These are phyloP conservation scores for Fusarium setosum DNA, from an alignment of 2,329 filamentous ascomycete species.

Conservation along the genomic window DNA sequence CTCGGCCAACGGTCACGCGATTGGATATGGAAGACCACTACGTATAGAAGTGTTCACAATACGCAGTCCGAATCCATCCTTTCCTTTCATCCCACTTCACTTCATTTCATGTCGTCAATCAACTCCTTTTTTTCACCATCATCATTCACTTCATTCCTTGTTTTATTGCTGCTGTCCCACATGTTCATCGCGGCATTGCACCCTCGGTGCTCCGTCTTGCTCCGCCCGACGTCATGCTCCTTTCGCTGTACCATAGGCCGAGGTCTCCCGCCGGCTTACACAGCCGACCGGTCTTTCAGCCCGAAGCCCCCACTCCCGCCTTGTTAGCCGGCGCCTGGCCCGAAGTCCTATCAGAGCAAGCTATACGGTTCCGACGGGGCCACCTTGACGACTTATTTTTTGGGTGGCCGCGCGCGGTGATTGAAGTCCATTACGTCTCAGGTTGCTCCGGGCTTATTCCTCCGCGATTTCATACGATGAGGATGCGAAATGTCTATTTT, in stretches of 20 bases:
- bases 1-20: slow-evolving; percentile 1
- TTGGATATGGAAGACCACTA: slow-evolving; percentile 14
- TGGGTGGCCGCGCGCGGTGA: slow-evolving; percentile 31
- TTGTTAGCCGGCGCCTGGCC: slow-evolving; percentile 35
- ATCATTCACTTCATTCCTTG: not conserved
- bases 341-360: slow-evolving; percentile 29
- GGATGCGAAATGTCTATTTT: slow-evolving; percentile 13
- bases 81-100: not conserved
- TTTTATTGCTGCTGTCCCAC: not conserved
- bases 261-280: slow-evolving; percentile 38
- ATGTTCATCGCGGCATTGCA: slow-evolving; percentile 1
- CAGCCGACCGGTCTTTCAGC: slow-evolving; percentile 13
- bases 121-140: not conserved
- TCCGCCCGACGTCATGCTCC: slow-evolving; percentile 26
- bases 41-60: slow-evolving; percentile 11
- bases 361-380: slow-evolving; percentile 8
- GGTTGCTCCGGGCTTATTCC: slow-evolving; percentile 24
- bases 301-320: slow-evolving; percentile 13
- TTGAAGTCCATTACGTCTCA: slow-evolving; percentile 41
- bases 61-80: slow-evolving; percentile 13
- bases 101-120: not conserved
- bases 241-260: slow-evolving; percentile 35
- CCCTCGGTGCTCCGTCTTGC: slow-evolving; percentile 9
- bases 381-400: slow-evolving; percentile 6
- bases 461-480: slow-evolving; percentile 34